A percentile compares a stretch with the other conserved stretches of the same genome.
These are phyloP conservation scores for Triangularia verruculosa DNA, from an alignment of 2,329 filamentous ascomycete genomes.

Conservation along the genomic window DNA sequence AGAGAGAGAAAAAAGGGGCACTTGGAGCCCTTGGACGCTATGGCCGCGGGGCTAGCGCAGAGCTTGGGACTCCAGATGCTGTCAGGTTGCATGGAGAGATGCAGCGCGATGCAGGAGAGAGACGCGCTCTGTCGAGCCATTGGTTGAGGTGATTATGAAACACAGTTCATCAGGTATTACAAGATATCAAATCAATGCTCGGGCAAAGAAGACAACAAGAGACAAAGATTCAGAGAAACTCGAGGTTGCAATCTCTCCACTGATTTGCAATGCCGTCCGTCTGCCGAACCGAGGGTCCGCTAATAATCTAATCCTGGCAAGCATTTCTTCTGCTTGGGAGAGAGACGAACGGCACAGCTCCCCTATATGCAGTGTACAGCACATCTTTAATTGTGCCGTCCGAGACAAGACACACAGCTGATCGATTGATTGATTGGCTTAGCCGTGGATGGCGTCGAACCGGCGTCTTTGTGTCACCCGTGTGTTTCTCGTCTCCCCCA, in stretches of 20 bases:
- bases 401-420: no score
- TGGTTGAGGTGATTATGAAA: background rate
- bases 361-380: constrained; percentile 4
- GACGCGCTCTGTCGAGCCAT: background rate
- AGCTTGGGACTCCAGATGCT: background rate
- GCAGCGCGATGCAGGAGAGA: background rate
- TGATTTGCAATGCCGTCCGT: constrained; percentile 1
- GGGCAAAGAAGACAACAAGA: background rate
- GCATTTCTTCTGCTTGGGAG: background rate
- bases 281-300: constrained; percentile 1
- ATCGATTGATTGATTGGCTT: constrained; percentile 6
- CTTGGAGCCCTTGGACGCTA: background rate
- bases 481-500: constrained; percentile 17
- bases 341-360: background rate
- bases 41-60: background rate
- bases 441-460: constrained; percentile 15
- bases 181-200: background rate
- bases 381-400: background rate
- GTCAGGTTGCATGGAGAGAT: background rate
- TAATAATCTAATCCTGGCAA: constrained; percentile 9
- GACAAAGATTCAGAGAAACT: background rate
- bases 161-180: background rate
- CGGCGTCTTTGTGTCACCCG: constrained; percentile 11
- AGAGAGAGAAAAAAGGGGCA: background rate
- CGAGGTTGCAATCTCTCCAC: background rate